phyloP scores from a whole-genome alignment of 225 moss, liverwort and hornwort genomes.

The Marchantia polymorpha region DNA sequence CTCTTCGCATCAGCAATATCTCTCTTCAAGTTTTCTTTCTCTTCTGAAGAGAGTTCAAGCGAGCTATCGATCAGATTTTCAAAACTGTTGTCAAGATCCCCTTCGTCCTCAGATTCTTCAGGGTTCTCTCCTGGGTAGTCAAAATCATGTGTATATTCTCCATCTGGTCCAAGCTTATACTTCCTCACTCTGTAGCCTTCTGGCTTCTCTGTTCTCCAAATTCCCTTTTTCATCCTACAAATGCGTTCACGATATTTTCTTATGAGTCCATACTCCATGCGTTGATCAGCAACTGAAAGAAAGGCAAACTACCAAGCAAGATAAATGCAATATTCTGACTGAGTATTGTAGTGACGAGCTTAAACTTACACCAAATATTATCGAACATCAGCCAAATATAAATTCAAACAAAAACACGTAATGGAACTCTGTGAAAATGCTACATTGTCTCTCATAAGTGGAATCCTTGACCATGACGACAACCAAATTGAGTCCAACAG shows the following conservation, averaged over 20 bases:
- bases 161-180: constrained; percentile 56
- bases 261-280: not conserved
- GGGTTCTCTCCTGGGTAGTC: constrained; percentile 65
- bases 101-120: constrained; percentile 25
- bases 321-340: too few species aligned
- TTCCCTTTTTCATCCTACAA: constrained; percentile 57
- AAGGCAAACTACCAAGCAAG: not conserved
- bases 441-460: not conserved
- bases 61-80: constrained; percentile 37
- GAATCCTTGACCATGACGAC: not conserved
- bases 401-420: not conserved
- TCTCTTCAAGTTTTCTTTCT: constrained; percentile 33
- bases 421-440: not conserved
- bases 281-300: not conserved
- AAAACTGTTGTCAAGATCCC: not conserved
- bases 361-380: too few species aligned
- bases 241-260: not conserved
- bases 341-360: too few species aligned
- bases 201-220: constrained; percentile 68
- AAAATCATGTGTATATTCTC: constrained; percentile 65
- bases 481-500: not conserved
- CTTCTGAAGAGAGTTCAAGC: constrained; percentile 28
- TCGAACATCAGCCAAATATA: not conserved
- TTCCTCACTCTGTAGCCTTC: constrained; percentile 58
- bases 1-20: constrained; percentile 26